Percentiles rank a stretch among this genome's conserved stretches.
Conservation (phyloP, 495 filamentous ascomycete genomes). For the Penicilliopsis zonata region DNA sequence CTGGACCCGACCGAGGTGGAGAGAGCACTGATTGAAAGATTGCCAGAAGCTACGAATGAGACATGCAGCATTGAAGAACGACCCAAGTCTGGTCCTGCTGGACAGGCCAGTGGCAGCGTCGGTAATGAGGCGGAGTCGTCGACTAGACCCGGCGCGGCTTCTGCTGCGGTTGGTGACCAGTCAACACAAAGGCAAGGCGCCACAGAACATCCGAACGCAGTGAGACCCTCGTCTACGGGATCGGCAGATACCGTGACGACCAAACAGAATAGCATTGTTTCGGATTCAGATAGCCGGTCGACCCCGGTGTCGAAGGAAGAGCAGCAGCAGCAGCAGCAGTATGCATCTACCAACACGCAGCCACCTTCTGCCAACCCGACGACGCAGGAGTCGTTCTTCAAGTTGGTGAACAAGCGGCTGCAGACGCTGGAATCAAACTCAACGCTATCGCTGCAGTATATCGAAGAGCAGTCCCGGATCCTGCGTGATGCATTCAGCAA, state of each 20-base stretch:
- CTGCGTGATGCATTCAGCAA: constrained; percentile 84
- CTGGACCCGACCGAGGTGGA: not conserved
- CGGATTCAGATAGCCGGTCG: constrained; percentile 12
- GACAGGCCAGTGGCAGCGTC: too few species aligned
- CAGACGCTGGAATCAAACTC: constrained; percentile 86
- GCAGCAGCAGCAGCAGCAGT: constrained; percentile 14
- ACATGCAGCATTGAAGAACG: too few species aligned
- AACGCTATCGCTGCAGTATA: constrained; percentile 87
- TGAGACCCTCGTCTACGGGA: constrained; percentile 10
- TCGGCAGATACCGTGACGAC: constrained; percentile 9
- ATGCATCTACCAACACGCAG: constrained; percentile 36
- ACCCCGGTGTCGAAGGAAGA: constrained; percentile 18
- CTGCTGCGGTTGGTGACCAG: constrained; percentile 8
- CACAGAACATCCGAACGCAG: constrained; percentile 8
- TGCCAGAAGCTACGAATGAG: not conserved
- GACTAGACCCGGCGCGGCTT: too few species aligned
- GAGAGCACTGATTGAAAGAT: not conserved
- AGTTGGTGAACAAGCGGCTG: constrained; percentile 85
- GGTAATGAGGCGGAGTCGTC: too few species aligned
- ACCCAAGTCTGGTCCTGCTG: too few species aligned
- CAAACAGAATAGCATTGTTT: constrained; percentile 12
- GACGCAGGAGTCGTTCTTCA: constrained; percentile 95
- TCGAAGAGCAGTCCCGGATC: constrained; percentile 88
- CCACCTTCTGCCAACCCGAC: constrained; percentile 59
- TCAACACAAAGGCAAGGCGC: too few species aligned